phyloP scores from a whole-genome alignment of 2,329 filamentous ascomycete species.

The Aspergillus arachidicola region DNA sequence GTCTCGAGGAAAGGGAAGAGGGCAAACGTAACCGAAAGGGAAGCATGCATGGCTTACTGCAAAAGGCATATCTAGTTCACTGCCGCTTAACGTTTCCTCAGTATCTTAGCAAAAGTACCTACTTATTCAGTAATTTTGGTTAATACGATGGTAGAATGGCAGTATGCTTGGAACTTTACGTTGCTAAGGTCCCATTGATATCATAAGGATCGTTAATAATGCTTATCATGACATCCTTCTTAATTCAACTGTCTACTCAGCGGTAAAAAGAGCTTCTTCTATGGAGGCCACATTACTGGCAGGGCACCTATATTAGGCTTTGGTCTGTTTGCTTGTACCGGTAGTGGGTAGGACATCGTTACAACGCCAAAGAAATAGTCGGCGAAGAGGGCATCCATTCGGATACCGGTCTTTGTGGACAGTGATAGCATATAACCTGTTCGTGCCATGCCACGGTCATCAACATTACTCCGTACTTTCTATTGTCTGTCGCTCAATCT shows the following conservation, averaged over 20 bases:
- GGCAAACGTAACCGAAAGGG: not conserved
- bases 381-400: too few species aligned
- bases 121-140: not conserved
- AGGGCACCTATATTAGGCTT: too few species aligned
- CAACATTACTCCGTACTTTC: too few species aligned
- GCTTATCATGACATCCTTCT: not conserved
- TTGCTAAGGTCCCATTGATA: not conserved
- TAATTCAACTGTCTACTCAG: not conserved
- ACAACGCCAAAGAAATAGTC: too few species aligned
- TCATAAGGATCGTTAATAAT: not conserved
- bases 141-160: not conserved
- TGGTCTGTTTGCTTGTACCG: too few species aligned
- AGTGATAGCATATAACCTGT: too few species aligned
- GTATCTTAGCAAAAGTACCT: not conserved
- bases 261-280: too few species aligned
- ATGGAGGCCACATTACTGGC: too few species aligned
- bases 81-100: not conserved
- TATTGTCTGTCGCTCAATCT: too few species aligned
- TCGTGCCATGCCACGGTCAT: too few species aligned
- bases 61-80: not conserved
- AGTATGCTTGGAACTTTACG: not conserved
- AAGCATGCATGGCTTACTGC: not conserved
- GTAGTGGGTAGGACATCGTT: too few species aligned
- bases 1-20: rapidly evolving
- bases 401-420: too few species aligned